These are phyloP conservation scores for Alnus glutinosa DNA, from an alignment of 306 rosid species.

Conservation along the genomic window DNA sequence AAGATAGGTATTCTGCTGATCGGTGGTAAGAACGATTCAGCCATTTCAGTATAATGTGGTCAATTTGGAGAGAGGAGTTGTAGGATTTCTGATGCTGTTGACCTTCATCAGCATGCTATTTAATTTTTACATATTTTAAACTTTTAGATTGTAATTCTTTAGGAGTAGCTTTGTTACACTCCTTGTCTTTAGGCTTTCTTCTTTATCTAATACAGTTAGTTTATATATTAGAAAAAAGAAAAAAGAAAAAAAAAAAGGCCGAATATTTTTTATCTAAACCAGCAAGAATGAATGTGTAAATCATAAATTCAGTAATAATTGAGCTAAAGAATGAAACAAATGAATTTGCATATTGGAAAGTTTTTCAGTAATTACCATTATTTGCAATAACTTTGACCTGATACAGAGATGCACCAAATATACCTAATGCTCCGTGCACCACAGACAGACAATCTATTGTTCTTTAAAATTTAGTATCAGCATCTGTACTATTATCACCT, in stretches of 20 bases:
- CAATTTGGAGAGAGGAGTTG: neutral
- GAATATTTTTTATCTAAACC: neutral
- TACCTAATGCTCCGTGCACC: too few species aligned
- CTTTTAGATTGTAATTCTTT: neutral
- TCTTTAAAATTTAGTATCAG: too few species aligned
- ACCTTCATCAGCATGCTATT: neutral
- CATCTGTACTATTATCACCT: too few species aligned
- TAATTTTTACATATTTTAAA: neutral
- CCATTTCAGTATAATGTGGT: neutral
- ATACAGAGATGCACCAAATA: too few species aligned
- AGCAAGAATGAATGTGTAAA: neutral
- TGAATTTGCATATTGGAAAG: neutral
- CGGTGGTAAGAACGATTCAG: neutral
- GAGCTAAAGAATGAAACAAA: neutral
- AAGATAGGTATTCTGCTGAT: neutral
- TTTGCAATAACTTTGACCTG: neutral
- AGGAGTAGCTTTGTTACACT: neutral
- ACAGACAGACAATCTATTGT: too few species aligned
- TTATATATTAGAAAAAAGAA: too few species aligned
- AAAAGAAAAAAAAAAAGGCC: too few species aligned
- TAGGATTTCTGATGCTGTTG: neutral
- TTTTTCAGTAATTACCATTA: neutral
- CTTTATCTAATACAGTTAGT: neutral
- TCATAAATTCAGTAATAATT: neutral
- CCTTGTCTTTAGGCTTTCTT: neutral